These are phyloP conservation scores for Rhodomyrtus psidioides DNA, from an alignment of 441 rosid species.

Conservation along the genomic window DNA sequence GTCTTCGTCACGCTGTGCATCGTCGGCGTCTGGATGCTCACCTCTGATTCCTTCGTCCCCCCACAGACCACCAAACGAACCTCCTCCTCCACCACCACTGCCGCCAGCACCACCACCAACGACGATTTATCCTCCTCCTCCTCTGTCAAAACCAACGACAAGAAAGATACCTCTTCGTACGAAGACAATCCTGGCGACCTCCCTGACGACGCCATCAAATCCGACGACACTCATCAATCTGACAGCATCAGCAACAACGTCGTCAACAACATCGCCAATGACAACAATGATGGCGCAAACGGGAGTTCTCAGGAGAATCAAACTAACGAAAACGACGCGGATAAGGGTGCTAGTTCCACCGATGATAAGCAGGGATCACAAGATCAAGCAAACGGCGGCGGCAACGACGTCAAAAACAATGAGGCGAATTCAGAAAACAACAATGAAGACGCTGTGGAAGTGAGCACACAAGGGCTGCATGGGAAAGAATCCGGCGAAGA, in stretches of 20 bases:
- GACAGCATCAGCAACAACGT: neutral
- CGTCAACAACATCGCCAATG: neutral
- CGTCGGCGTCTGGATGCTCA: conserved; percentile 82
- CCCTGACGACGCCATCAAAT: conserved; percentile 72
- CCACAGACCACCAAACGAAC: conserved; percentile 31
- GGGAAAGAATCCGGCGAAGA: conserved; percentile 14
- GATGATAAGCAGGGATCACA: neutral
- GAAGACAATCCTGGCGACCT: conserved; percentile 87
- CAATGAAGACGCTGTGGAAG: conserved; percentile 1
- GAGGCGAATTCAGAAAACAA: neutral
- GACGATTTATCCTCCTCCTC: neutral
- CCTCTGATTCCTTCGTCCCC: conserved; percentile 43
- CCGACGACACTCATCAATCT: conserved; percentile 33
- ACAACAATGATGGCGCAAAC: neutral
- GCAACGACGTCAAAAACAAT: neutral
- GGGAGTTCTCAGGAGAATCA: neutral
- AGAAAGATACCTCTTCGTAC: conserved; percentile 28
- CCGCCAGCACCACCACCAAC: neutral
- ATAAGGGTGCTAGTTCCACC: neutral
- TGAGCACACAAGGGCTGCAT: conserved; percentile 1
- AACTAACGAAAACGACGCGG: neutral
- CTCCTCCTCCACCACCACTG: conserved; percentile 17
- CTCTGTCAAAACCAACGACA: conserved; percentile 2
- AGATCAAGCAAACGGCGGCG: neutral
- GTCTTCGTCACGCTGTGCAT: conserved; percentile 58